Evolutionary conservation across 1,284 basidiomycete species (phyloP), one percentile per base, ranked within the genome.

Genomic region (Phylloporus sp.): DNA sequence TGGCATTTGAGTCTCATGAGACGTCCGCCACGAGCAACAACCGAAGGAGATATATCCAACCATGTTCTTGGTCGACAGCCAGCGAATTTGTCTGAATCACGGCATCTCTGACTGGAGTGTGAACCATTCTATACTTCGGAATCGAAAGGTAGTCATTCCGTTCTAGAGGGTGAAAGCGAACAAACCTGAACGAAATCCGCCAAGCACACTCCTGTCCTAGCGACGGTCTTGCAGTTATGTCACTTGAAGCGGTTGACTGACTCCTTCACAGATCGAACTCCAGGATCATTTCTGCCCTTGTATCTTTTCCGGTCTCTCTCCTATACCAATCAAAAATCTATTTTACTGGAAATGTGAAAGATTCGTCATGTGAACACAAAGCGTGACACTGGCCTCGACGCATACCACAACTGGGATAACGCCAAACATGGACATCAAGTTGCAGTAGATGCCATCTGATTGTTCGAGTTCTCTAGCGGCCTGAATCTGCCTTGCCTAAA

Each of bases 361-460:
- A 26, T 13, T 47, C 24, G 24, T 12, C 13, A 28, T 12, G 99
- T 63, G 97, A 98, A 66, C 96, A 98, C 83, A 99, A 78, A 99
- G 88, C 71, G 98, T 99, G 68, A 98, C 96, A 69, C 90, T 90
- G 64, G 98, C 97, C 84, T 99, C 98, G 69, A 97, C 97, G 78
- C 96, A 98, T 56, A 98, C 98, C 74, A 99, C 97, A 64, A 98
- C 97, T 83, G 99, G 97, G 61, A 85, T 91, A 81, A 99, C 98
- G 71, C 98, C 96, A 82, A 99, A 99, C 70, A 99, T 90, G 68
- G 99, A 91, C 58, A 98, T 99, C 70, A 99, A 86, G 86, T 99
- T 99, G 86, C 96, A 98, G 87, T 98, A 96, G 80, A 99, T 98
- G 72, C 87, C 88, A 60, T 94, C 88, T 76, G 98, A 91, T 69